Evolutionary conservation across 2,329 filamentous ascomycete genomes (phyloP), one percentile per base, ranked within the genome.

Genomic region (Elsinoe necatrix): DNA sequence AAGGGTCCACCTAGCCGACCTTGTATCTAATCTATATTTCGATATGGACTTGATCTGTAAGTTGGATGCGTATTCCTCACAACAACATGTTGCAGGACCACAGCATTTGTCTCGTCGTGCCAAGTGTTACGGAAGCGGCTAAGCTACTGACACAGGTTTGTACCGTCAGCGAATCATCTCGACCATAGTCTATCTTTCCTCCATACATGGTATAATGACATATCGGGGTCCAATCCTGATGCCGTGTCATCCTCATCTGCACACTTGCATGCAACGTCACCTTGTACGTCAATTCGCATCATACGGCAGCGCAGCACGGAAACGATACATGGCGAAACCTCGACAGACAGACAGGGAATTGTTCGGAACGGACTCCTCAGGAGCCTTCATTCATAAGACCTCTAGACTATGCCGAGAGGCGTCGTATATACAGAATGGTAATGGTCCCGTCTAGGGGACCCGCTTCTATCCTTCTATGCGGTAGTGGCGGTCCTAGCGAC

Each of bases 401-500:
- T 12, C 41, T 25, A n/a, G 23, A 45, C 14, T 12, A 20, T 18
- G 48, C 29, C 34, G 31, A n/a, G 29, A 21, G 14, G 48, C 45
- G 18, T 50, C 45, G 25, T 50, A 50, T 50, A 50, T 34, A 52
- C 20, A 52, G 20, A 52, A 35, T n/a, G 11, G 11, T 16, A 52
- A 34, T 14, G 14, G 7, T 23, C 27, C 27, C 27, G 9, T 9
- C 4, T 4, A 29, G 9, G 27, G 27, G 27, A 21, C 16, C 31
- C 31, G 18, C 31, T 16, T 39, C 31, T 52, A 34, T 45, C 9
- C 27, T 37, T 37, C 12, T 37, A 37, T 37, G 34, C 34, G 35
- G 48, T 18, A 43, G 52, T 39, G n/a, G 50, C 52, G 4, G 54
- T 45, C 39, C 41, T 42, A 12, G 54, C 54, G 14, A 56, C 54